These are phyloP conservation scores for Yamadazyma siamensis DNA, from an alignment of 1,139 yeast genomes.

Conservation along the genomic window DNA sequence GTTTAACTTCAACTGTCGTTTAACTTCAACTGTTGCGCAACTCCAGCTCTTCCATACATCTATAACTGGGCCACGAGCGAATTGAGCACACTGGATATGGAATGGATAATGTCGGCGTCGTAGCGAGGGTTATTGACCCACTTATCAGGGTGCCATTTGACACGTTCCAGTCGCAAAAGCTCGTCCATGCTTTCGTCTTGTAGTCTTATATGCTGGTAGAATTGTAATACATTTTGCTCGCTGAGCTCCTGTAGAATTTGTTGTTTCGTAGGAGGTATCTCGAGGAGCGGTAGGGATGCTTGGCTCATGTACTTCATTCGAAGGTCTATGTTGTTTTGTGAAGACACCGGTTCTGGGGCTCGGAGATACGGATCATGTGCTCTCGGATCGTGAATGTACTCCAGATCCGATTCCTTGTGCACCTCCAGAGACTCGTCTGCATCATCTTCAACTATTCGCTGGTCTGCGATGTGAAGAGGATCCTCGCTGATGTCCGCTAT, in stretches of 20 bases:
- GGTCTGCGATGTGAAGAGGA: slow-evolving; percentile 38
- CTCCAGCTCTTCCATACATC: too few relatives aligned
- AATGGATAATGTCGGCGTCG: slow-evolving; percentile 25
- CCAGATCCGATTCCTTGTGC: slow-evolving; percentile 9
- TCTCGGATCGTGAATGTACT: slow-evolving; percentile 27
- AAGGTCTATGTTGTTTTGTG: slow-evolving; percentile 4
- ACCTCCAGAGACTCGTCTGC: slow-evolving; percentile 35
- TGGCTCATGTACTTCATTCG: slow-evolving; percentile 15
- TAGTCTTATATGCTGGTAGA: slow-evolving; percentile 22
- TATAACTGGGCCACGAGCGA: too few relatives aligned
- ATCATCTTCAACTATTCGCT: slow-evolving; percentile 21
- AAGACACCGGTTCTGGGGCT: slow-evolving; percentile 8
- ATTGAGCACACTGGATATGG: slow-evolving; percentile 16
- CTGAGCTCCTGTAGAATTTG: slow-evolving; percentile 22
- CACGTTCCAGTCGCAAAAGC: slow-evolving; percentile 47
- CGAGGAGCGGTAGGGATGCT: slow-evolving; percentile 19
- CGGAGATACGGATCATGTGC: slow-evolving; percentile 36
- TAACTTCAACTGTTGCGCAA: too few relatives aligned
- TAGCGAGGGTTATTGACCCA: slow-evolving; percentile 28
- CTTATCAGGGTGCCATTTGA: slow-evolving; percentile 72
- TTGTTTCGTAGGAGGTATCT: slow-evolving; percentile 6
- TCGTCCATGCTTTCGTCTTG: slow-evolving; percentile 15
- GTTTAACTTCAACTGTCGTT: too few relatives aligned
- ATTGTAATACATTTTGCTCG: slow-evolving; percentile 18
- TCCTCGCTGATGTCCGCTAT: slow-evolving; percentile 27